A percentile compares a stretch with the other conserved stretches of the same genome.
Evolutionary conservation across 257 asterid species (phyloP).

Genomic region (Osmanthus fragrans): DNA sequence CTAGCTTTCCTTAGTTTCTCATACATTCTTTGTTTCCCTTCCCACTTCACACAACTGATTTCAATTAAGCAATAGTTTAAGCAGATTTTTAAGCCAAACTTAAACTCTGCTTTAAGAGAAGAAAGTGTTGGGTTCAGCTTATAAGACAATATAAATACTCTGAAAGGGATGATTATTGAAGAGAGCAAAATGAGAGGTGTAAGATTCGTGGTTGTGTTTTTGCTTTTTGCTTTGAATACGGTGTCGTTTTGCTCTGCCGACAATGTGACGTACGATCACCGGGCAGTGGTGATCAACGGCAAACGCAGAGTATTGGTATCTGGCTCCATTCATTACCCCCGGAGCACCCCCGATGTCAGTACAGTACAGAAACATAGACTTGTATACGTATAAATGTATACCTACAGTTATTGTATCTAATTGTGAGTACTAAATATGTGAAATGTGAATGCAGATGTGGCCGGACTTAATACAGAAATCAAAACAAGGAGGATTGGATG

Average conservation of each 20-base stretch:
- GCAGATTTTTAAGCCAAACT: neutral
- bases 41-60: slow-evolving; percentile 3
- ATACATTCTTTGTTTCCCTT: neutral
- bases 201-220: slow-evolving; percentile 15
- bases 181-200: slow-evolving; percentile 22
- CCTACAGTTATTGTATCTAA: slow-evolving; percentile 21
- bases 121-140: neutral
- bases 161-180: neutral
- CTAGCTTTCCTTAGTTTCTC: slow-evolving; percentile 10
- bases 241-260: slow-evolving; percentile 47
- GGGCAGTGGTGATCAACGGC: slow-evolving; percentile 73
- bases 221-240: slow-evolving; percentile 31
- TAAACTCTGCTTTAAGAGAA: neutral
- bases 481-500: slow-evolving; percentile 57
- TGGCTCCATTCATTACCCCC: slow-evolving; percentile 80
- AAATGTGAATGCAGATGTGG: slow-evolving; percentile 48
- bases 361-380: neutral
- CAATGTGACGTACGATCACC: slow-evolving; percentile 72
- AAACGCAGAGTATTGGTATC: slow-evolving; percentile 54
- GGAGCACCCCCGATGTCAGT: slow-evolving; percentile 77
- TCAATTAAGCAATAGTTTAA: slow-evolving; percentile 8
- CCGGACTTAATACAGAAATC: slow-evolving; percentile 51
- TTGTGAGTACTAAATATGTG: neutral
- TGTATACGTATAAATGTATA: neutral
- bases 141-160: neutral